phyloP scores from a whole-genome alignment of 73 alveolate genomes.

The Paramecium biaurelia region DNA sequence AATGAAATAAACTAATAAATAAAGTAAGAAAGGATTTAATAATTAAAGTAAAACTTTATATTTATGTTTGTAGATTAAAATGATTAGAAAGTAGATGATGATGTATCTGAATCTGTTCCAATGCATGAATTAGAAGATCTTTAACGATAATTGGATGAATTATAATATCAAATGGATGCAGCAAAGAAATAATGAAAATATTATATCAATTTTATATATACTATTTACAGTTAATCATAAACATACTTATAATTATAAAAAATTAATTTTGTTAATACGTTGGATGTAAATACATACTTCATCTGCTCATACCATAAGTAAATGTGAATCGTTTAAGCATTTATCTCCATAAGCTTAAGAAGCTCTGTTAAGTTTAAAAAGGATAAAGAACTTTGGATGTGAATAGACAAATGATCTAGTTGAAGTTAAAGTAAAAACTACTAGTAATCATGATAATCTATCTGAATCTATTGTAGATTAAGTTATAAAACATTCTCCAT shows the following conservation, averaged over 20 bases:
- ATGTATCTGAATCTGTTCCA: slow-evolving; percentile 26
- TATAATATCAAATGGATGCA: neutral
- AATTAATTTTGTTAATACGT: slow-evolving; percentile 9
- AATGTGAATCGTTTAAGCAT: neutral
- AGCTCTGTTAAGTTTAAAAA: neutral
- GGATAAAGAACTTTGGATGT: neutral
- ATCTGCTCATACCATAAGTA: neutral
- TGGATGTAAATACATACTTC: neutral
- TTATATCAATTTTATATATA: neutral
- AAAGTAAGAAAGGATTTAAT: neutral
- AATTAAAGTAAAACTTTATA: neutral
- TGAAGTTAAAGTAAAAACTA: neutral
- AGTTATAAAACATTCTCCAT: neutral
- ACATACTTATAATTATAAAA: neutral
- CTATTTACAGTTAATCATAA: neutral
- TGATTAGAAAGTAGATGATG: neutral
- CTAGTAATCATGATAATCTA: neutral
- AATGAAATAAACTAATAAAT: neutral
- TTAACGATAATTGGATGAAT: slow-evolving; percentile 24
- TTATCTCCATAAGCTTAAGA: neutral
- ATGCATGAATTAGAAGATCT: slow-evolving; percentile 20
- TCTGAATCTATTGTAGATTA: neutral
- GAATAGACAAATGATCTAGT: neutral
- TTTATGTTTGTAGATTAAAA: neutral
- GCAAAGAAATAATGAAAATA: slow-evolving; percentile 25